Percentiles rank a stretch among this genome's conserved stretches.
phyloP scores from a whole-genome alignment of 2,329 filamentous ascomycete species.

The Pseudogymnoascus sp. region DNA sequence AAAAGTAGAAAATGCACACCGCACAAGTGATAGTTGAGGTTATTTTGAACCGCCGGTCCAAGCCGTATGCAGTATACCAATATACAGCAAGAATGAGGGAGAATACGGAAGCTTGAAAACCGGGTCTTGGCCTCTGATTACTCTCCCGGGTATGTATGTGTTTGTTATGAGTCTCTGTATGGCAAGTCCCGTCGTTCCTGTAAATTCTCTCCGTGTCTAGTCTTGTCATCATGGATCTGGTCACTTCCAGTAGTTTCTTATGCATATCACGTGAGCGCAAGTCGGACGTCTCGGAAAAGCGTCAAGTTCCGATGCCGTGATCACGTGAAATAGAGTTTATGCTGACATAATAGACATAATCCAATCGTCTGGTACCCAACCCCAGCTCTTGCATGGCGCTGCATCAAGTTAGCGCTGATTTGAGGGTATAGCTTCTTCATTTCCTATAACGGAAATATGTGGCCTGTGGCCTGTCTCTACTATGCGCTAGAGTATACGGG shows the following conservation, averaged over 20 bases:
- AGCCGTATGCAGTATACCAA: neutral
- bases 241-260: slow-evolving; percentile 5
- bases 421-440: slow-evolving; percentile 2
- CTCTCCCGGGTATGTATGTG: neutral
- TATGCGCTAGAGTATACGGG: neutral
- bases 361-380: neutral
- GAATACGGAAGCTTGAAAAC: neutral
- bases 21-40: neutral
- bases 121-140: neutral
- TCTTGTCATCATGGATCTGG: neutral
- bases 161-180: neutral
- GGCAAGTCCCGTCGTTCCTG: neutral
- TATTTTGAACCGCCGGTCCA: neutral
- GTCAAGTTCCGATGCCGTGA: neutral
- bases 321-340: neutral
- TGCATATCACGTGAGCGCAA: neutral
- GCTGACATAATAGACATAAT: neutral
- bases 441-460: neutral
- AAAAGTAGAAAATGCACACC: neutral
- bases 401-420: neutral
- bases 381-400: neutral
- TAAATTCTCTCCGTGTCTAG: neutral
- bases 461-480: neutral
- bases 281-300: slow-evolving; percentile 1
- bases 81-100: neutral